Base-by-base conservation (phyloP, 768 basidiomycete species). In the Trametes coccinea region DNA sequence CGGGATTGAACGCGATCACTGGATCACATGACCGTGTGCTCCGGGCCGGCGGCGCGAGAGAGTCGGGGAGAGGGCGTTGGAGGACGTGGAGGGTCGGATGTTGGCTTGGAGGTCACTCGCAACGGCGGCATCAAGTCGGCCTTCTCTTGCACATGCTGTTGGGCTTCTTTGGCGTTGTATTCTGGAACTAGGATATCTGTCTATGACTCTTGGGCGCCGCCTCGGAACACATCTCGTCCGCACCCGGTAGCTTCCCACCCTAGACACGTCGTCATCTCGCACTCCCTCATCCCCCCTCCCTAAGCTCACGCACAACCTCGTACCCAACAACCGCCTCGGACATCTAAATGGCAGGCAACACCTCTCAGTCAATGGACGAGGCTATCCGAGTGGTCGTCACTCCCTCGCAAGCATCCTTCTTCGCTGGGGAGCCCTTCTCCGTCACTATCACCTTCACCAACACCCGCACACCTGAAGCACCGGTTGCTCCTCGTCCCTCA, bases 391-490 rank as follows among this genome's bases (percentile, higher is more conserved):
- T 92, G 41, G 81, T 84, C 30, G 87, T 91, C 22, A 82, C 83
- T 0, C 95, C 95, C 1, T 81, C 90, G 0, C 90, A 94, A 63
- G 89, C 92, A 0, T 92, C 93, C 0, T 98, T 90, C 76, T 98
- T 95, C 72, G 93, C 95, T 0, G 95, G 95, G 59, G 95, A 98
- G 74, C 78, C 83, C 0, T 93, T 96, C 74, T 79, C 86, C 2
- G 92, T 92, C 11, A 89, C 86, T 3, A 86, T 98, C 66, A 89
- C 90, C 0, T 93, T 97, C 74, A 88, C 90, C 52, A 97, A 96
- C 72, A 88, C 86, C 4, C 85, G 85, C 30, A 79, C 86, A 0
- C 80, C 85, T 4, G 71, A 79, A 48, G 67, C 76, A 74, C 11
- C 77, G 75, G 17, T 70, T 65, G 62, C 67, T 67, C 52, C 73